phyloP scores from a whole-genome alignment of 2,329 filamentous ascomycete species.

The Cladosporium phlei region DNA sequence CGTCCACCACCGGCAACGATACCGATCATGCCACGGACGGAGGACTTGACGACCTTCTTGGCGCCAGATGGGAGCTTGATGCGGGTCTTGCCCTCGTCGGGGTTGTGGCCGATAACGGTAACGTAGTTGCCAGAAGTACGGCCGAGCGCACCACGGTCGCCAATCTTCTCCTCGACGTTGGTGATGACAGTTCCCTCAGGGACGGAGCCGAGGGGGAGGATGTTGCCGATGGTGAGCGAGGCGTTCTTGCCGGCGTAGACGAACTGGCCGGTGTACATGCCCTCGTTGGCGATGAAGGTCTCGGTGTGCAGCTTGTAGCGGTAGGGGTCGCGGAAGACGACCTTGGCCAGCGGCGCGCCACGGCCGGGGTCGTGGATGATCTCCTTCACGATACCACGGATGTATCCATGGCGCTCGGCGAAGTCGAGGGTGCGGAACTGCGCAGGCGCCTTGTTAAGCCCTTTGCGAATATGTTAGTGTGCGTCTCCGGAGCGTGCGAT shows the following conservation, averaged over 20 bases:
- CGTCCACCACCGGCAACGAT: slow-evolving; percentile 98
- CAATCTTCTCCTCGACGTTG: slow-evolving; percentile 98
- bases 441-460: slow-evolving; percentile 90
- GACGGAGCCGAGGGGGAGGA: slow-evolving; percentile 88
- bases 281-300: slow-evolving; percentile 99
- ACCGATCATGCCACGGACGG: slow-evolving; percentile 95
- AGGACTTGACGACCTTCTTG: slow-evolving; percentile 97
- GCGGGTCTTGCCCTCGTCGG: slow-evolving; percentile 98
- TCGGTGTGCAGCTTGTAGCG: slow-evolving; percentile 95
- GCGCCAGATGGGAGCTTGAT: slow-evolving; percentile 98
- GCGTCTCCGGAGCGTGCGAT: slow-evolving; percentile 25
- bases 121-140: slow-evolving; percentile 99
- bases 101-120: slow-evolving; percentile 96
- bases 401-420: slow-evolving; percentile 75
- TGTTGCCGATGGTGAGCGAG: slow-evolving; percentile 91
- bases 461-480: slow-evolving; percentile 52
- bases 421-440: slow-evolving; percentile 97
- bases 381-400: slow-evolving; percentile 95
- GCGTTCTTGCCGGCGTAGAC: slow-evolving; percentile 99
- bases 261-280: slow-evolving; percentile 99
- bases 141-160: slow-evolving; percentile 92
- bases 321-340: slow-evolving; percentile 97
- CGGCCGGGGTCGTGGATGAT: slow-evolving; percentile 99
- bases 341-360: slow-evolving; percentile 94
- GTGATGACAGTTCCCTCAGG: slow-evolving; percentile 98